Evolutionary conservation across 345 rosid species (phyloP).

Genomic region (Erucastrum elatum): DNA sequence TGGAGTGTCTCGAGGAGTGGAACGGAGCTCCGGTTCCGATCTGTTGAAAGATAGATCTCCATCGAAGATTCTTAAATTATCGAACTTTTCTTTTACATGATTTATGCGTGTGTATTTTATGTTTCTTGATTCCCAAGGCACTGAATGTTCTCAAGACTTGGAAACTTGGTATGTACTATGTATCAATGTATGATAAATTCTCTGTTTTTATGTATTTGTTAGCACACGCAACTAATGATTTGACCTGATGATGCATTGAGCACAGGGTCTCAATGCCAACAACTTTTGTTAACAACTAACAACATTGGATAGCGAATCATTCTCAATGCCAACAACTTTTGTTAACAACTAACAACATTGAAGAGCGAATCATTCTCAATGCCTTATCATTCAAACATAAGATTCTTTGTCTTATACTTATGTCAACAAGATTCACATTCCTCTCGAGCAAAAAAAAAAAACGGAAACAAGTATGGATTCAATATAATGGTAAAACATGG

Average conservation of each 20-base stretch:
- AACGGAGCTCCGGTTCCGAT: conserved; percentile 49
- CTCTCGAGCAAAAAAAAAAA: not conserved
- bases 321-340: no score
- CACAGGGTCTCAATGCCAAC: no score
- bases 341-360: no score
- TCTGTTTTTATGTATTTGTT: not conserved
- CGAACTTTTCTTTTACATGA: not conserved
- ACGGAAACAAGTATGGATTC: no score
- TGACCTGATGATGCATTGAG: no score
- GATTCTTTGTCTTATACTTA: not conserved
- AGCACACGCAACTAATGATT: no score
- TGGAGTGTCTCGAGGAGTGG: no score
- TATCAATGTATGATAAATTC: not conserved
- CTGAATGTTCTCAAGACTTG: not conserved
- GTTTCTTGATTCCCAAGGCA: not conserved
- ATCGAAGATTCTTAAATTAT: not conserved
- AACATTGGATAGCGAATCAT: no score
- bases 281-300: no score
- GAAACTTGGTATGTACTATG: not conserved
- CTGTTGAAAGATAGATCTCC: conserved; percentile 23
- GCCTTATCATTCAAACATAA: not conserved
- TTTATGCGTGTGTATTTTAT: not conserved
- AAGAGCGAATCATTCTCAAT: not conserved
- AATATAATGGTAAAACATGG: no score
- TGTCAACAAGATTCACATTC: not conserved